Conservation (phyloP, 2,329 filamentous ascomycete genomes). For the Neonectria ditissima region DNA sequence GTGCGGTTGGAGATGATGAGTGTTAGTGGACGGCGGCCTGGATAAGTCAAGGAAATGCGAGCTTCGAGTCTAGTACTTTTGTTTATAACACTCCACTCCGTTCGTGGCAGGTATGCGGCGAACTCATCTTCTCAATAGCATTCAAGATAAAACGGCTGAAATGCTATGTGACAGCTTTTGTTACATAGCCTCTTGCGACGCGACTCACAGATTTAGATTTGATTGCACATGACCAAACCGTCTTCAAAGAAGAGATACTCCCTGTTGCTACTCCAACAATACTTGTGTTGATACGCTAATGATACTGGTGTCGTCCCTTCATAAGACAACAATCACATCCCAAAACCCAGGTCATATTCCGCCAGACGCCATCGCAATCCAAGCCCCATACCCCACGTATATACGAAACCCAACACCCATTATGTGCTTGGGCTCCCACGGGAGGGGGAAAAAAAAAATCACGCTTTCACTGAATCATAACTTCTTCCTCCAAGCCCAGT, state of each 20-base stretch:
- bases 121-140: too few species aligned
- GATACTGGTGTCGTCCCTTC: background rate
- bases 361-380: conserved; percentile 1
- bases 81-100: conserved; percentile 2
- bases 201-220: too few species aligned
- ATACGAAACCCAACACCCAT: background rate
- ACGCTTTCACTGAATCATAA: background rate
- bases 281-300: background rate
- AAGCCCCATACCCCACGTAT: background rate
- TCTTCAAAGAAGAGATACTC: background rate
- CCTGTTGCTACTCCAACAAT: too few species aligned
- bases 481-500: too few species aligned
- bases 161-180: too few species aligned
- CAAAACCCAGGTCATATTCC: background rate
- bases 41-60: background rate
- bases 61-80: background rate
- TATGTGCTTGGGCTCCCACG: background rate
- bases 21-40: background rate
- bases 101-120: background rate
- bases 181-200: too few species aligned
- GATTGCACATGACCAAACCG: background rate
- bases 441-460: too few species aligned
- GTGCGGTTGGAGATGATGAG: conserved; percentile 41
- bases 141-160: background rate
- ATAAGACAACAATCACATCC: background rate